Conservation (phyloP, 75 land plant genomes). For the Picea sitchensis region DNA sequence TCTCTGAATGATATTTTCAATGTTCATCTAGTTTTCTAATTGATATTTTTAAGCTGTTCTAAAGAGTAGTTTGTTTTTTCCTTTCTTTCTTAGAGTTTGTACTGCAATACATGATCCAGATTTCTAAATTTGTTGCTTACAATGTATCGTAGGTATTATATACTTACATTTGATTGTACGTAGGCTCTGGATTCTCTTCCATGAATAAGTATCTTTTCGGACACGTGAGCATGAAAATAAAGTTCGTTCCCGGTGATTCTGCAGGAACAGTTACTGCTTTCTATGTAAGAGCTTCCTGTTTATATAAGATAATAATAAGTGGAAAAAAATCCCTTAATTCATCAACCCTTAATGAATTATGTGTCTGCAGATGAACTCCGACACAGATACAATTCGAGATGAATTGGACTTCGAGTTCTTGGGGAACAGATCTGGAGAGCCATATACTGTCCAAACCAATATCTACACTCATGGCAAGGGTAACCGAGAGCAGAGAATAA, state of each 20-base stretch:
- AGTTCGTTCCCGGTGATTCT: constrained; percentile 61
- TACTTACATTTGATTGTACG: too few species aligned
- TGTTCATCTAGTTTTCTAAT: too few species aligned
- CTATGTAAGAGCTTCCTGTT: constrained; percentile 21
- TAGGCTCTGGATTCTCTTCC: constrained; percentile 64
- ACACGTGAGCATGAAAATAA: constrained; percentile 59
- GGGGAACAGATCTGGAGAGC: constrained; percentile 59
- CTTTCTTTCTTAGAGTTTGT: too few species aligned
- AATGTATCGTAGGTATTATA: too few species aligned
- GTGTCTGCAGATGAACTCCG: constrained; percentile 41
- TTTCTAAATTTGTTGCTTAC: too few species aligned
- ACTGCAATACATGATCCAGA: too few species aligned
- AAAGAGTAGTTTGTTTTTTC: too few species aligned
- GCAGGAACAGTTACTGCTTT: constrained; percentile 68
- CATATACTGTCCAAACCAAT: constrained; percentile 60
- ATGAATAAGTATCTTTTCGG: constrained; percentile 48
- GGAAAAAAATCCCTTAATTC: too few species aligned
- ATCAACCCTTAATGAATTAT: too few species aligned
- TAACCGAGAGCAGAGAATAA: constrained; percentile 52
- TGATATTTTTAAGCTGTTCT: too few species aligned
- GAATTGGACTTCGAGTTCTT: constrained; percentile 68
- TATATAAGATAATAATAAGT: too few species aligned
- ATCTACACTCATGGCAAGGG: constrained; percentile 56
- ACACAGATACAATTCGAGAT: constrained; percentile 34
- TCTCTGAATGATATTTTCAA: too few species aligned